Evolutionary conservation across 1,284 basidiomycete species (phyloP).

Genomic region (Ganoderma boninense): DNA sequence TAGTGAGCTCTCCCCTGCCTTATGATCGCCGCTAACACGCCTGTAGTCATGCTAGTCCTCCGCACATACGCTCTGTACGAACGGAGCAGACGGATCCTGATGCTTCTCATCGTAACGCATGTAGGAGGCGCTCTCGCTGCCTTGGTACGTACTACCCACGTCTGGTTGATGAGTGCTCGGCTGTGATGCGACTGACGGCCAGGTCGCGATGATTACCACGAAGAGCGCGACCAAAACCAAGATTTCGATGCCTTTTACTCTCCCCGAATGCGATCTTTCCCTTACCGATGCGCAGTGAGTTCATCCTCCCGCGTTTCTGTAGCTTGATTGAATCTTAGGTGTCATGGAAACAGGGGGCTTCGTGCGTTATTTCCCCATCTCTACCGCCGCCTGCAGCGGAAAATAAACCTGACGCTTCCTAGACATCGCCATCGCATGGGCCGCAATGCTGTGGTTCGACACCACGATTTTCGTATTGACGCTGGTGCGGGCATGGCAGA

Average conservation of each 20-base stretch:
- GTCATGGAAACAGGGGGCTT: too few relatives aligned
- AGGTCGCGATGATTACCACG: slow-evolving; percentile 23
- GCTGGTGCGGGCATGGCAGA: slow-evolving; percentile 20
- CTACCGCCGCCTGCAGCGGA: too few relatives aligned
- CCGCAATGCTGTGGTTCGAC: slow-evolving; percentile 32
- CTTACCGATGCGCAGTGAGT: slow-evolving; percentile 24
- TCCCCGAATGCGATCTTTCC: slow-evolving; percentile 19
- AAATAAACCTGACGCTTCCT: neutral
- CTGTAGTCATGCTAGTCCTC: slow-evolving; percentile 26
- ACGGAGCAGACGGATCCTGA: slow-evolving; percentile 28
- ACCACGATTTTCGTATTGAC: slow-evolving; percentile 30
- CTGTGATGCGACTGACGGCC: neutral
- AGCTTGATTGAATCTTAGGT: neutral
- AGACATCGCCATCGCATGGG: slow-evolving; percentile 29
- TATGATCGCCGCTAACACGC: too few relatives aligned
- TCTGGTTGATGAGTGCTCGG: too few relatives aligned
- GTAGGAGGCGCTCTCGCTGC: slow-evolving; percentile 22
- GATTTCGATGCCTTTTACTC: slow-evolving; percentile 22
- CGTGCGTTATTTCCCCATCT: too few relatives aligned
- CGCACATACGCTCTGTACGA: slow-evolving; percentile 33
- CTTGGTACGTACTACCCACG: slow-evolving; percentile 18
- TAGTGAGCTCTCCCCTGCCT: neutral
- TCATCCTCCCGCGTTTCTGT: too few relatives aligned
- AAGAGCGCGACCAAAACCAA: slow-evolving; percentile 15
- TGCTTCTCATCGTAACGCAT: slow-evolving; percentile 22